Evolutionary conservation across 805 yeast genomes (phyloP).

Genomic region (Tetrapisispora pingtungensis): DNA sequence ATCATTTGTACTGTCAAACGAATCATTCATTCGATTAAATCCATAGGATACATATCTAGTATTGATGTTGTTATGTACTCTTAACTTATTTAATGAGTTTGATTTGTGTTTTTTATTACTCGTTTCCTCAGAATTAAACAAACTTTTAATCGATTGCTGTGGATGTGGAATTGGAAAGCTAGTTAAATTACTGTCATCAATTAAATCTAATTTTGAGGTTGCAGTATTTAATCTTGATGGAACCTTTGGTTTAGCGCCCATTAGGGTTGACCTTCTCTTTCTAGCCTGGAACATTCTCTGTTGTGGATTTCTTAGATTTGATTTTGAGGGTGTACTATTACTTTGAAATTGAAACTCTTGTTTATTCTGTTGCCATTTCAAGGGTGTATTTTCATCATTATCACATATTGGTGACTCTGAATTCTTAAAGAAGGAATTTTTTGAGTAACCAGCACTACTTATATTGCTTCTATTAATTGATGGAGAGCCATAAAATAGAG

Average conservation of each 20-base stretch:
- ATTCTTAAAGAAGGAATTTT: conserved; percentile 6
- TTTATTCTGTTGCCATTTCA: conserved; percentile 21
- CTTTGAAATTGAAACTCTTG: conserved; percentile 24
- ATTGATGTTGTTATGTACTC: conserved; percentile 10
- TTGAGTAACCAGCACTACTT: conserved; percentile 6
- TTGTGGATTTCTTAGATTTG: conserved; percentile 3
- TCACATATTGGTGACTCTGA: conserved; percentile 10
- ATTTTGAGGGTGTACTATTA: conserved; percentile 27
- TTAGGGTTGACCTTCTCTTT: conserved; percentile 17
- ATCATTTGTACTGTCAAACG: neutral
- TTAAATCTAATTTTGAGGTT: conserved; percentile 24
- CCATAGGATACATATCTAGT: conserved; percentile 13
- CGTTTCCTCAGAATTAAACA: neutral
- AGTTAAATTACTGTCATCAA: conserved; percentile 23
- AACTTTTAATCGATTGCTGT: neutral
- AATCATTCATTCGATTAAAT: neutral
- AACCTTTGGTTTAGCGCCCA: conserved; percentile 24
- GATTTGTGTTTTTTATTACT: conserved; percentile 5
- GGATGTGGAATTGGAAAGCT: conserved; percentile 27
- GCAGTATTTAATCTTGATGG: conserved; percentile 18
- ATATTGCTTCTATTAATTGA: conserved; percentile 7
- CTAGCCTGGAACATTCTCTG: conserved; percentile 10
- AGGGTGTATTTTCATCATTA: conserved; percentile 13
- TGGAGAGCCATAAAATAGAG: conserved; percentile 16
- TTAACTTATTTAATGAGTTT: conserved; percentile 12